Conservation (phyloP, 2,329 filamentous ascomycete species). For the Colletotrichum graminicola region DNA sequence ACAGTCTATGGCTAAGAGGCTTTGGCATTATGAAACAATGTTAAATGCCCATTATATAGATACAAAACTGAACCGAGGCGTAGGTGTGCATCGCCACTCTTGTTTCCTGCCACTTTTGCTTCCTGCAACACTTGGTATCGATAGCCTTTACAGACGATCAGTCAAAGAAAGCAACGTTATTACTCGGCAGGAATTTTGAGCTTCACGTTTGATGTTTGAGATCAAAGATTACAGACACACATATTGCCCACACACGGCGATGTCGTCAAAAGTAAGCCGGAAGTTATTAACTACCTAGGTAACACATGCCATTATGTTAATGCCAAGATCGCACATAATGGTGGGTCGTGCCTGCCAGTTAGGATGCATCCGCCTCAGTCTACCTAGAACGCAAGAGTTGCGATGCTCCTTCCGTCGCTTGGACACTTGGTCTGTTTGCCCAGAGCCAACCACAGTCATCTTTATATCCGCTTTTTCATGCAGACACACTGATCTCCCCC, state of each 20-base stretch:
- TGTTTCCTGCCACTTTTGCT: neutral
- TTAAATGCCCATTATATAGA: neutral
- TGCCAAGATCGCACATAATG: neutral
- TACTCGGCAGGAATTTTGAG: neutral
- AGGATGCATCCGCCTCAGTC: conserved; percentile 3
- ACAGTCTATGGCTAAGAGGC: neutral
- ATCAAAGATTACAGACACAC: neutral
- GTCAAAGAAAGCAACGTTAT: too few species aligned
- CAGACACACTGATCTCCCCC: neutral
- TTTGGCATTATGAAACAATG: neutral
- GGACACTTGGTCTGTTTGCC: neutral
- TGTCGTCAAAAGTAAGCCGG: conserved; percentile 6
- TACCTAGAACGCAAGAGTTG: too few species aligned
- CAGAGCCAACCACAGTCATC: neutral
- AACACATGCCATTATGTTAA: neutral
- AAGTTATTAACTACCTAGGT: neutral
- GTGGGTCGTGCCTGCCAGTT: conserved; percentile 11
- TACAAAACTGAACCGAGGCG: too few species aligned
- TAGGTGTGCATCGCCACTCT: neutral
- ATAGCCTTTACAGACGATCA: neutral
- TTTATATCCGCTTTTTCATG: neutral
- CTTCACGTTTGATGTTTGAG: too few species aligned
- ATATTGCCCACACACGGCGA: neutral
- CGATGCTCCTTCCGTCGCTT: neutral
- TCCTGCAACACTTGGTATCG: neutral